These are phyloP conservation scores for Calamus simplicifolius DNA, from an alignment of 176 grass and related monocot genomes.

Conservation along the genomic window DNA sequence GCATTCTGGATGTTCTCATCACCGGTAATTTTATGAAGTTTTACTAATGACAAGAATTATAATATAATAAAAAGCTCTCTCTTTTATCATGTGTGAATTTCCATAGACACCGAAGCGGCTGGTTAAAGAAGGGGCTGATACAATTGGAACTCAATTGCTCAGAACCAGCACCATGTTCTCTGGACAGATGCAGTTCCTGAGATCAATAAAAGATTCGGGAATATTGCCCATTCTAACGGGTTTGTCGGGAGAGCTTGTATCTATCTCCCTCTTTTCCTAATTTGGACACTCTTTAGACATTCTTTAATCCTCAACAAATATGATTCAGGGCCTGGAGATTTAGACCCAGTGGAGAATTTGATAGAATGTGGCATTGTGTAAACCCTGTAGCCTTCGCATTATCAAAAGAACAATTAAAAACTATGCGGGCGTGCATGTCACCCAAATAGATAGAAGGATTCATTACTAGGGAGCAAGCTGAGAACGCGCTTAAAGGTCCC, in stretches of 20 bases:
- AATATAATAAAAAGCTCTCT: no score
- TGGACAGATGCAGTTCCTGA: conserved; percentile 69
- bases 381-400: conserved; percentile 79
- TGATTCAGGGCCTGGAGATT: conserved; percentile 63
- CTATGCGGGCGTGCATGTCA: conserved; percentile 47
- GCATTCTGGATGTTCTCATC: conserved; percentile 88
- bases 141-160: conserved; percentile 67
- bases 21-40: conserved; percentile 35
- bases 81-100: no score
- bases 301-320: no score
- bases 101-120: conserved; percentile 64
- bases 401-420: conserved; percentile 56
- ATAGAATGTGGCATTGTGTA: conserved; percentile 87
- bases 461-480: conserved; percentile 69
- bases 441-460: conserved; percentile 85
- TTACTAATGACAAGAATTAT: no score
- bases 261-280: conserved; percentile 8
- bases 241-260: conserved; percentile 65
- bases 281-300: no score
- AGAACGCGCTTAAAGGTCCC: conserved; percentile 48
- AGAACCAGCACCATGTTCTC: conserved; percentile 61
- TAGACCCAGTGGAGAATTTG: conserved; percentile 72
- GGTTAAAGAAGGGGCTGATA: conserved; percentile 52
- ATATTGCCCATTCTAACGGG: conserved; percentile 47
- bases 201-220: conserved; percentile 65